phyloP scores from a whole-genome alignment of 257 asterid genomes.

The Nicotiana undulata region DNA sequence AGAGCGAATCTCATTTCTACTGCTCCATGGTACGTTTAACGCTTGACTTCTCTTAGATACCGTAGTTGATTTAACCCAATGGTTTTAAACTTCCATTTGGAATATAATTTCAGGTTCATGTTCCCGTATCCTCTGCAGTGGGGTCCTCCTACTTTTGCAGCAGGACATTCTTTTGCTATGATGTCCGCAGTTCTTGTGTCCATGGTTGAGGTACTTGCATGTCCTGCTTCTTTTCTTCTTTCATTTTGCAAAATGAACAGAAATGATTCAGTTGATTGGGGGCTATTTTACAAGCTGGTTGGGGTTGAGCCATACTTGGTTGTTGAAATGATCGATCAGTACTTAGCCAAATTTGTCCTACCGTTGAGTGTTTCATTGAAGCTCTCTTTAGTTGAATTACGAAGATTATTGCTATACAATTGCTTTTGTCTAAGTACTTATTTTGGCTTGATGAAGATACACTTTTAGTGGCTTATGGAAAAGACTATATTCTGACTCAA shows the following conservation, averaged over 20 bases:
- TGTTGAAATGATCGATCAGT: neutral
- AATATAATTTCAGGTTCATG: conserved; percentile 55
- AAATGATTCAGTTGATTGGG: neutral
- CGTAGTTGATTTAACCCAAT: neutral
- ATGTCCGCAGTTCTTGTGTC: conserved; percentile 99
- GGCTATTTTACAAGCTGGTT: neutral
- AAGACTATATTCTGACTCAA: neutral
- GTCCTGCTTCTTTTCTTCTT: conserved; percentile 1
- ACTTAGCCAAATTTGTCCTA: neutral
- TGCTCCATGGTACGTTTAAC: conserved; percentile 73
- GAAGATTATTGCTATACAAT: neutral
- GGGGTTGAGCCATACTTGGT: neutral
- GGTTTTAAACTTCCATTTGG: conserved; percentile 5
- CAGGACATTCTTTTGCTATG: conserved; percentile 91
- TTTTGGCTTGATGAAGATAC: neutral
- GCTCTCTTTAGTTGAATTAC: neutral
- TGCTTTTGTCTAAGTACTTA: neutral
- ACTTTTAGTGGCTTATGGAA: neutral
- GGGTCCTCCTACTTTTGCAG: conserved; percentile 95
- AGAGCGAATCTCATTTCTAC: conserved; percentile 75
- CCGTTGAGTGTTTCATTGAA: neutral
- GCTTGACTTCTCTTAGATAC: neutral
- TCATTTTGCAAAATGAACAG: neutral
- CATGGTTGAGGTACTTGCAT: conserved; percentile 78
- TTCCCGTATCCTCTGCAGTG: conserved; percentile 97